Base-by-base conservation (phyloP, 768 basidiomycete genomes). In the Lentinula boryana region DNA sequence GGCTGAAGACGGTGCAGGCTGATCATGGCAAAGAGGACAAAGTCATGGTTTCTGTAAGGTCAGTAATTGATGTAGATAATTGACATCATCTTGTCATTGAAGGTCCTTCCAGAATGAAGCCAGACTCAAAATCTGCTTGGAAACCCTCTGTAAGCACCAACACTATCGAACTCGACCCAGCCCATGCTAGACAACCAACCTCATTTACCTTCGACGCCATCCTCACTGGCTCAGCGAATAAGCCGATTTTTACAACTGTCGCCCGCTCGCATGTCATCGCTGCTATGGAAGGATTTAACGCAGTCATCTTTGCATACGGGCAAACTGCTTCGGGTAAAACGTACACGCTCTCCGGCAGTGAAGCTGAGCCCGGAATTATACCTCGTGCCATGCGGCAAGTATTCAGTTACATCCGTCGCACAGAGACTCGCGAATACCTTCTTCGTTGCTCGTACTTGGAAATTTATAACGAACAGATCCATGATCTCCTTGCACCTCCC, bases 221-320 rank as follows among this genome's bases (percentile, higher is more conserved):
- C 61, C 83, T 92, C 55, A 91, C 86, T 4, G 88, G 88, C 0
- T 86, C 88, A 1, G 84, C 87, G 36, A 93, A 91, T 73, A 91
- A 90, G 67, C 84, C 87, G 0, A 77, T 93, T 6, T 94, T 93
- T 69, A 84, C 80, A 44, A 82, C 86, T 4, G 85, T 89, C 15
- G 92, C 88, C 1, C 82, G 84, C 12, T 87, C 85, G 3, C 92
- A 93, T 67, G 91, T 93, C 1, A 84, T 83, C 60, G 92, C 95
- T 3, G 93, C 95, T 9, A 97, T 98, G 94, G 92, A 93, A 55
- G 97, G 97, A 16, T 98, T 86, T 79, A 98, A 98, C 71, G 85
- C 95, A 36, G 92, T 98, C 64, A 84, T 98, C 44, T 99, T 99
- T 67, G 96, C 97, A 0, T 91, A 92, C 57, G 90, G 91, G 7